Base-by-base conservation (phyloP, 1,284 basidiomycete genomes). In the Albatrellus sp. region DNA sequence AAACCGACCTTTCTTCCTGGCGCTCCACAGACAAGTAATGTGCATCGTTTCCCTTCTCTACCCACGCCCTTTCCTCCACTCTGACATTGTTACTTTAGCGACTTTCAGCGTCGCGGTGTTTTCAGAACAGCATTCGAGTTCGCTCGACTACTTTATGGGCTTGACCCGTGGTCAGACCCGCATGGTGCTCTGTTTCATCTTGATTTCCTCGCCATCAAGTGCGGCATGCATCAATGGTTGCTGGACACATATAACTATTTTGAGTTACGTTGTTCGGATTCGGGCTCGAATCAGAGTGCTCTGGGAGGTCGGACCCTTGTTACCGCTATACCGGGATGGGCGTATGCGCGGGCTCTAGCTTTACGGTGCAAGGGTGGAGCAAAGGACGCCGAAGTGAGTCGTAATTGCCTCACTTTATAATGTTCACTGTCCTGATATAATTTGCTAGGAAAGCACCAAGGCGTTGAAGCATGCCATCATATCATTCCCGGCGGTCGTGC, bases 41-140 rank as follows among this genome's bases (percentile, higher is more conserved):
- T 88, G 60, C 53, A 79, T 64, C 14, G 46, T 31, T 37, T 44
- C 17, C 39, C 44, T 31, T 39, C 37, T 17, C 32, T 46, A 43
- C 40, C 34, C 13, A 14, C 46, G 3, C 43, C 4, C 10, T 35
- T 35, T 13, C 34, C 34, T 35, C 14, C 29, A 6, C n/a, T 16
- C 43, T 44, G 34, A 44, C 36, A 46, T 44, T 28, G 6, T 35
- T 29, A 42, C 20, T 12, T n/a, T 40, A 80, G 86, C 16, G 86
- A 92, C 56, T 67, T 93, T 5, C 80, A 85, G 45, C 77, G 89
- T n/a, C 69, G 92, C 20, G 92, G 92, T 1, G 88, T 88, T 52
- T 77, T 82, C 47, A 75, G 88, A 8, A 91, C 92, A 0, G 79
- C 90, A 0, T 92, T 93, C 59, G 90, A 93, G 60, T 91, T 90